phyloP scores from a whole-genome alignment of 805 yeast genomes.

The Pichia occidentalis region DNA sequence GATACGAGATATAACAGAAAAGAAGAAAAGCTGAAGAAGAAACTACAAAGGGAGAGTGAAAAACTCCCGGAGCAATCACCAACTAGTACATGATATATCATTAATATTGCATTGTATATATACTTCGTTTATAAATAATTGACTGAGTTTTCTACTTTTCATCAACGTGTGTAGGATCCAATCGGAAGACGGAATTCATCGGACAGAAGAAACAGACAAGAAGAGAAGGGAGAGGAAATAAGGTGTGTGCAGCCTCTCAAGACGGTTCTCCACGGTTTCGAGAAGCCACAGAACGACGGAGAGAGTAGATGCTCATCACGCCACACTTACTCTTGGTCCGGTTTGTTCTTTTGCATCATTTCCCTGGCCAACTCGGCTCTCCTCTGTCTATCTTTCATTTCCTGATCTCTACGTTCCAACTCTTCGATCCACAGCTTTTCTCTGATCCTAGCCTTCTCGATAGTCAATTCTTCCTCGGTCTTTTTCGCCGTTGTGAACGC shows the following conservation, averaged over 20 bases:
- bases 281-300: no score
- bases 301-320: not conserved
- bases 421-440: conserved; percentile 86
- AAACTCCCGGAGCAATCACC: not conserved
- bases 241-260: no score
- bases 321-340: not conserved
- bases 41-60: conserved; percentile 22
- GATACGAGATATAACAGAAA: conserved; percentile 65
- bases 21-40: conserved; percentile 50
- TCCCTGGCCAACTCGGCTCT: conserved; percentile 60
- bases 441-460: conserved; percentile 77
- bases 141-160: no score
- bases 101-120: no score
- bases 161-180: no score
- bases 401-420: conserved; percentile 77
- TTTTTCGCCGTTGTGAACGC: conserved; percentile 36
- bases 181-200: no score
- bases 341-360: conserved; percentile 3
- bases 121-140: no score
- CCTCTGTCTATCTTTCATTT: conserved; percentile 57
- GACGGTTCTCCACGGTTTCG: no score
- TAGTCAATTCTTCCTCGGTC: conserved; percentile 56
- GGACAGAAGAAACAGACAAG: no score
- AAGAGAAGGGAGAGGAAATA: no score
- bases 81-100: not conserved